Evolutionary conservation across 1,284 basidiomycete species (phyloP), one percentile per base, ranked within the genome.

Genomic region (Melampsora larici-populina): DNA sequence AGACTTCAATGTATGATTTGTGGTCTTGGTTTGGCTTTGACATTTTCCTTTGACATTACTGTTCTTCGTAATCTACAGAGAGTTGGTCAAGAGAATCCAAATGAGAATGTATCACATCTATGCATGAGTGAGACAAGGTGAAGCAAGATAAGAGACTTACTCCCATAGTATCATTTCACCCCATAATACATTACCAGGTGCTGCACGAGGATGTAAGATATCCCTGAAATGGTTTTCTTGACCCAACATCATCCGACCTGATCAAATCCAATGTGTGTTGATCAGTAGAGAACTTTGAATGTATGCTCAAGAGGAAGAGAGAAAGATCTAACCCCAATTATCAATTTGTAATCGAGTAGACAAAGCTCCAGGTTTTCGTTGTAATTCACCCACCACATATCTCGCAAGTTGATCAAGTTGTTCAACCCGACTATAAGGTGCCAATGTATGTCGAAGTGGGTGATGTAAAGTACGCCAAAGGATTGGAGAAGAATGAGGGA

Each of bases 141-240:
- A n/a, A n/a, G n/a, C n/a, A n/a, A n/a, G n/a, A n/a, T 43, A 60
- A 60, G 55, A 60, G n/a, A 73, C 72, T 33, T 21, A 76, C 73
- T 76, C n/a, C 64, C 66, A 76, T 15, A 76, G 33, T 36, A 76
- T 76, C 73, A 76, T 76, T 24, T 76, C 65, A 43, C 31, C 55
- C 73, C 73, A 76, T 60, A 76, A 43, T 13, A 76, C 66, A 43
- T 43, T 69, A 29, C 65, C 73, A 18, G 73, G 73, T 26, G 68
- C 21, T 2, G 73, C 51, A 40, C 43, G 26, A 9, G 73, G 65
- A 76, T 76, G 73, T 8, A 76, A 51, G 26, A 49, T 33, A 60
- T 76, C 73, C 3, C 66, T 65, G 58, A 76, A 69, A 17, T 69
- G 73, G 60, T 76, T 58, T 58, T 76, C 65, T 58, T 68, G 66